These are phyloP conservation scores for Backusella sp. DNA, from an alignment of 192 early-diverging fungal species.

Conservation along the genomic window DNA sequence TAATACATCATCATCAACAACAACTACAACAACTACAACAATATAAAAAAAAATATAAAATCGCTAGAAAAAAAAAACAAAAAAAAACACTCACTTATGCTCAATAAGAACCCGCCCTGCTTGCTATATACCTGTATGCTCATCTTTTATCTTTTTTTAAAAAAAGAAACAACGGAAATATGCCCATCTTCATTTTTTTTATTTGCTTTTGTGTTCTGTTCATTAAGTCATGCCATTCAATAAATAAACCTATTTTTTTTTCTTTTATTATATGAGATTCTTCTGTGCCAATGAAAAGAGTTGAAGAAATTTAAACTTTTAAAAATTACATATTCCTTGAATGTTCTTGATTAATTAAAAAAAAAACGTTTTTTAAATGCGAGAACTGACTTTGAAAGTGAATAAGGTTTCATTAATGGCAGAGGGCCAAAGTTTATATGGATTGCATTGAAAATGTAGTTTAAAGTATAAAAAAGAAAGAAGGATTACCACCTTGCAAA, in stretches of 20 bases:
- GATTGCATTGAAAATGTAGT: neutral
- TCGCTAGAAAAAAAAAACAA: neutral
- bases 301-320: no score
- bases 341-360: neutral
- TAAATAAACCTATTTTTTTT: neutral
- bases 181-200: neutral
- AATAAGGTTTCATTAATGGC: neutral
- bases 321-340: neutral
- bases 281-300: neutral
- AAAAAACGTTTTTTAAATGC: neutral
- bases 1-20: neutral
- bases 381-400: neutral
- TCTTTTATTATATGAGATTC: neutral
- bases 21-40: neutral
- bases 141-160: neutral
- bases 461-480: neutral
- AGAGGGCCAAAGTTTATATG: neutral
- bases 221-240: neutral
- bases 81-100: neutral
- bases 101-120: neutral
- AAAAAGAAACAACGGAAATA: neutral
- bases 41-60: neutral
- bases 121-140: neutral
- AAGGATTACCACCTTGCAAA: neutral
- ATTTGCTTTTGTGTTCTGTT: neutral